Percentiles rank a stretch among this genome's conserved stretches.
phyloP scores from a whole-genome alignment of 2,329 filamentous ascomycete genomes.

The Fusarium caatingaense region DNA sequence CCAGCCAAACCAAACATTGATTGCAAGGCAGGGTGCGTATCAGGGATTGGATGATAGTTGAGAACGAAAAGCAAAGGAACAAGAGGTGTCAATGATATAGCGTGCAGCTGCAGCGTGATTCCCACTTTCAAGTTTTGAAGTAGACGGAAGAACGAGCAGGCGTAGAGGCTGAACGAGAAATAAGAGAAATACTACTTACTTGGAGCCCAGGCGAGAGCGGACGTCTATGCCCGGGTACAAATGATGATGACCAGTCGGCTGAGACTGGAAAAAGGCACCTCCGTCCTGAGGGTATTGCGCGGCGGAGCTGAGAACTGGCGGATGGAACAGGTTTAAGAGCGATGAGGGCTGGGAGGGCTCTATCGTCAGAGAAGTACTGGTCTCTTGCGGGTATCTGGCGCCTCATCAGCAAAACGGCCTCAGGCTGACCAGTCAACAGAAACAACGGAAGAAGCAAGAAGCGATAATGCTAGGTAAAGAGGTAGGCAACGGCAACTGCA shows the following conservation, averaged over 20 bases:
- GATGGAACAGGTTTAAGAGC: slow-evolving; percentile 64
- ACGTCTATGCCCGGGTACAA: slow-evolving; percentile 64
- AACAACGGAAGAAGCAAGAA: slow-evolving; percentile 24
- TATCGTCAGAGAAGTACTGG: slow-evolving; percentile 64
- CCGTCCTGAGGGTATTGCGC: slow-evolving; percentile 63
- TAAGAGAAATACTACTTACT: slow-evolving; percentile 56
- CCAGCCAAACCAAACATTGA: slow-evolving; percentile 5
- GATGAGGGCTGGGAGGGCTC: slow-evolving; percentile 64
- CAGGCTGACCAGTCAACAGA: slow-evolving; percentile 33
- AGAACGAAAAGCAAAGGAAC: not conserved
- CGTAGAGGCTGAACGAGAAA: not conserved
- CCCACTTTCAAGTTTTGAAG: slow-evolving; percentile 4
- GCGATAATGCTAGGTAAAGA: slow-evolving; percentile 24
- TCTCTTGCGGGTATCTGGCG: slow-evolving; percentile 66
- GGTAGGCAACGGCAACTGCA: slow-evolving; percentile 28
- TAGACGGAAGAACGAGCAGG: slow-evolving; percentile 9
- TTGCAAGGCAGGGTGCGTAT: not conserved
- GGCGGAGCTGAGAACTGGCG: slow-evolving; percentile 59
- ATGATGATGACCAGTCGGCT: slow-evolving; percentile 54
- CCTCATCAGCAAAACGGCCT: slow-evolving; percentile 44
- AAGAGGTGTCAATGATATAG: not conserved
- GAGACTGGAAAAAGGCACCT: slow-evolving; percentile 61
- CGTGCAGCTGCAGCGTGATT: slow-evolving; percentile 5
- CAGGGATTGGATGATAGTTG: not conserved
- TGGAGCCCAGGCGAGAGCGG: slow-evolving; percentile 65